Percentiles rank a stretch among this genome's conserved stretches.
Evolutionary conservation across 225 moss, liverwort and hornwort species (phyloP).

Genomic region (Physcomitrellopsis africana): DNA sequence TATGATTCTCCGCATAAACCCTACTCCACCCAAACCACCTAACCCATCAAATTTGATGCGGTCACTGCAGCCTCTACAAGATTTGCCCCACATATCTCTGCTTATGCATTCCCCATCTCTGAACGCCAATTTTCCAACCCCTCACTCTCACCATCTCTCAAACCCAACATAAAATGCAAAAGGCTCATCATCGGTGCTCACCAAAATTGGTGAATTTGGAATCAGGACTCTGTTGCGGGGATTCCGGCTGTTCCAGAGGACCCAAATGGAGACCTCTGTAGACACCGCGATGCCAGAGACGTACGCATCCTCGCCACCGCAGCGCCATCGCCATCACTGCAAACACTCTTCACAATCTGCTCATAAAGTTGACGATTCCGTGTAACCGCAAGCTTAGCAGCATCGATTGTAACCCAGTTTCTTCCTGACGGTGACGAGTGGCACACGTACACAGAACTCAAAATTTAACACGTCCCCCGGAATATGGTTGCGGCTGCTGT

Average conservation of each 20-base stretch:
- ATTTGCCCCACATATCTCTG: neutral
- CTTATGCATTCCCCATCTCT: neutral
- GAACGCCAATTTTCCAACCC: neutral
- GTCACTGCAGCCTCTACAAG: neutral
- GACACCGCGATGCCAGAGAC: slow-evolving; percentile 36
- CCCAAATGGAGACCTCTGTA: slow-evolving; percentile 31
- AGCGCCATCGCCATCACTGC: slow-evolving; percentile 49
- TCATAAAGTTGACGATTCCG: neutral
- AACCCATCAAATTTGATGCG: neutral
- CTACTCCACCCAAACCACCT: neutral
- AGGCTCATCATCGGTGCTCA: slow-evolving; percentile 14
- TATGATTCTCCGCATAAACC: neutral
- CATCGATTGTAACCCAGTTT: neutral
- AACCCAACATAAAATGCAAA: neutral
- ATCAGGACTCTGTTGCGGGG: slow-evolving; percentile 20
- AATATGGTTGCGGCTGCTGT: too few relatives aligned
- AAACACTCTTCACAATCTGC: neutral
- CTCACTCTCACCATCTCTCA: neutral
- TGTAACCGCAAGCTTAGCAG: too few relatives aligned
- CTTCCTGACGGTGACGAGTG: neutral
- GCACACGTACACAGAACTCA: neutral
- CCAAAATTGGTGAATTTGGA: slow-evolving; percentile 63
- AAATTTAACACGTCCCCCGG: too few relatives aligned
- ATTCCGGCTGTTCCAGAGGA: slow-evolving; percentile 36
- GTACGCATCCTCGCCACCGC: slow-evolving; percentile 40